Evolutionary conservation across 139 green algal species (phyloP).

Genomic region (Closterium sp.): DNA sequence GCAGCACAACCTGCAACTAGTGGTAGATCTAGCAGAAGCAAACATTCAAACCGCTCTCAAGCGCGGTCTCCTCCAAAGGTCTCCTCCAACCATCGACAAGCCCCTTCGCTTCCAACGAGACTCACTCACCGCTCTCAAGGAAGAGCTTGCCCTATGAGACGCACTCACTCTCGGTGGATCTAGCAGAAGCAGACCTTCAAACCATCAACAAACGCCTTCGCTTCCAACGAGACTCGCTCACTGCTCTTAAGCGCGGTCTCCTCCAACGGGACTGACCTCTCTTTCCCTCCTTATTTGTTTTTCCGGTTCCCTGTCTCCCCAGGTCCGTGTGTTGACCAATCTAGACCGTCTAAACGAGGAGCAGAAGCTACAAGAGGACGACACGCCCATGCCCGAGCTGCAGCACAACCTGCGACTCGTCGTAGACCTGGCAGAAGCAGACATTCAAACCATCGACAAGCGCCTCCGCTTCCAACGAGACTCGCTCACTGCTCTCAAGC

Average conservation of each 20-base stretch:
- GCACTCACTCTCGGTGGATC: too few species aligned
- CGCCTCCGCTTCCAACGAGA: slow-evolving; percentile 80
- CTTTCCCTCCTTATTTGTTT: neutral
- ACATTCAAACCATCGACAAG: slow-evolving; percentile 79
- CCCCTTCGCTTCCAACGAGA: too few species aligned
- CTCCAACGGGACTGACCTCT: too few species aligned
- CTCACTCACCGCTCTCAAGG: neutral
- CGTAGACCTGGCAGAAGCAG: slow-evolving; percentile 74
- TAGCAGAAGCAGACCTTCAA: slow-evolving; percentile 87
- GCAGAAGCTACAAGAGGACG: slow-evolving; percentile 36
- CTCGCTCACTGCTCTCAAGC: slow-evolving; percentile 31
- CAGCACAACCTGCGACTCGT: slow-evolving; percentile 92
- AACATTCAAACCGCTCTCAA: slow-evolving; percentile 55
- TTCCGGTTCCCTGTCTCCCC: neutral
- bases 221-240: slow-evolving; percentile 55
- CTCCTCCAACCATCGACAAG: too few species aligned
- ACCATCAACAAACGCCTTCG: too few species aligned
- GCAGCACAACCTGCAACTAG: slow-evolving; percentile 91
- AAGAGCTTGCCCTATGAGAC: too few species aligned
- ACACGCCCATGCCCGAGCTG: slow-evolving; percentile 90
- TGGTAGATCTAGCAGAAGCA: slow-evolving; percentile 73
- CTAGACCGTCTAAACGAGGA: slow-evolving; percentile 76
- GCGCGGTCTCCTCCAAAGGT: too few species aligned
- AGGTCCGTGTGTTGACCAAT: slow-evolving; percentile 85
- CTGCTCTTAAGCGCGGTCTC: neutral